Base-by-base conservation (phyloP, 2,329 filamentous ascomycete species). In the Xylaria digitata region DNA sequence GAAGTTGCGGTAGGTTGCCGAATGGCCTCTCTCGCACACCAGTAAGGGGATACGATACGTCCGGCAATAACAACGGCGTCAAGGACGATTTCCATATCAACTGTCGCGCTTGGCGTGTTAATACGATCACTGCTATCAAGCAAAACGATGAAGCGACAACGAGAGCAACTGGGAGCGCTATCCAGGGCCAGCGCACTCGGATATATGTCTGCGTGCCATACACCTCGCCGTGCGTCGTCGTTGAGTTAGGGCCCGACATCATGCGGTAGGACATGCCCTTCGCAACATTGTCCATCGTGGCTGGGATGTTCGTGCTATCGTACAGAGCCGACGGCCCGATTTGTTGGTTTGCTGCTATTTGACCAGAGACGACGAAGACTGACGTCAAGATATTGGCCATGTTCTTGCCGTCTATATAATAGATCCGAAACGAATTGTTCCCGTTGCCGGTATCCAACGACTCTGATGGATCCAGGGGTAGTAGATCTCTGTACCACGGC, bases 191-290 rank as follows among this genome's bases (percentile, higher is more conserved):
- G 49, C 46, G 55, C 3, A 67, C 61, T 3, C 19, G 32, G 11
- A 67, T 67, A 26, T 55, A 67, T 5, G 65, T 63, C 43, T 55
- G 17, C 7, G 54, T 57, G 15, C 6, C 32, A 7, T 57, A 67
- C 17, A 61, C 48, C 1, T 46, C 49, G 7, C 65, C 50, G 50
- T 61, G 21, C 4, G 50, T 37, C 11, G 42, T 61, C 17, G 65
- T 67, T 19, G 61, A 34, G 50, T 65, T 65, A n/a, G 61, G 65
- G 11, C 55, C 61, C 6, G 65, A 61, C 65, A 67, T 65, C 61
- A 67, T 67, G 56, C 23, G 65, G 43, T 67, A 65, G n/a, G 65
- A 61, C 43, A 67, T 64, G 19, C 61, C 55, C 15, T 48, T 50
- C n/a, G 61, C 61, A 23, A 65, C 45, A 19, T 67, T 61, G n/a